Evolutionary conservation across 2,329 filamentous ascomycete genomes (phyloP).

Genomic region (Whalleya microplaca): DNA sequence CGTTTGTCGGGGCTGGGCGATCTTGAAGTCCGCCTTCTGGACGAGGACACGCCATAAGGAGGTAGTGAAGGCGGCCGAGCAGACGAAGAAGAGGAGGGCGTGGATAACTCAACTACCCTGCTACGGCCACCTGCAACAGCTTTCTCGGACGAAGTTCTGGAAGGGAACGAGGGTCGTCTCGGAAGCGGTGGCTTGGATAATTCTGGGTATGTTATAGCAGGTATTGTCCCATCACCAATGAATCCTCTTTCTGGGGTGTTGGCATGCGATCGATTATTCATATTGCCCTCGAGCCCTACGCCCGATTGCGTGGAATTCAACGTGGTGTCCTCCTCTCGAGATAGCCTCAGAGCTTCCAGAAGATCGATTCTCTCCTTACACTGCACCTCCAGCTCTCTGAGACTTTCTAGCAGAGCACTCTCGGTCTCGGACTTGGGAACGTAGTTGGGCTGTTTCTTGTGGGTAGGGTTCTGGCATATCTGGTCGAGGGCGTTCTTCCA

Average conservation of each 20-base stretch:
- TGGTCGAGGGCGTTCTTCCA: constrained; percentile 89
- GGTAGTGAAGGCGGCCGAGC: constrained; percentile 33
- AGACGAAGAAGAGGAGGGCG: constrained; percentile 32
- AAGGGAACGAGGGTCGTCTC: constrained; percentile 60
- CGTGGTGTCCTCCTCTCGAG: constrained; percentile 50
- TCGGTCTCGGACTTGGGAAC: constrained; percentile 80
- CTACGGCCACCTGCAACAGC: constrained; percentile 43
- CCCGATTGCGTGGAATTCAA: constrained; percentile 34
- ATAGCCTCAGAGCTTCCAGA: constrained; percentile 76
- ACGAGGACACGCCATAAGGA: constrained; percentile 37
- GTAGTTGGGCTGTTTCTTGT: constrained; percentile 70
- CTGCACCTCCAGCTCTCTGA: constrained; percentile 83
- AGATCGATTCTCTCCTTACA: constrained; percentile 93
- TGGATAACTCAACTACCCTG: constrained; percentile 26
- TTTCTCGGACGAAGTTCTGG: constrained; percentile 55
- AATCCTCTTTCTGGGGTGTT: constrained; percentile 53
- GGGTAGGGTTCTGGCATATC: constrained; percentile 84
- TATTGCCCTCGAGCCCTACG: constrained; percentile 21
- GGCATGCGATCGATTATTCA: constrained; percentile 18
- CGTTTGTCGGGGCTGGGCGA: constrained; percentile 64
- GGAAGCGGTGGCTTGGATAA: constrained; percentile 71
- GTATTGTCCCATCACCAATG: constrained; percentile 82
- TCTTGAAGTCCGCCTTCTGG: constrained; percentile 45
- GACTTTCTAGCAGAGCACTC: constrained; percentile 76
- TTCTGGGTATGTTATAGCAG: constrained; percentile 77